A percentile compares a stretch with the other conserved stretches of the same genome.
phyloP scores from a whole-genome alignment of 176 grass and related monocot species.

The Thalia dealbata region DNA sequence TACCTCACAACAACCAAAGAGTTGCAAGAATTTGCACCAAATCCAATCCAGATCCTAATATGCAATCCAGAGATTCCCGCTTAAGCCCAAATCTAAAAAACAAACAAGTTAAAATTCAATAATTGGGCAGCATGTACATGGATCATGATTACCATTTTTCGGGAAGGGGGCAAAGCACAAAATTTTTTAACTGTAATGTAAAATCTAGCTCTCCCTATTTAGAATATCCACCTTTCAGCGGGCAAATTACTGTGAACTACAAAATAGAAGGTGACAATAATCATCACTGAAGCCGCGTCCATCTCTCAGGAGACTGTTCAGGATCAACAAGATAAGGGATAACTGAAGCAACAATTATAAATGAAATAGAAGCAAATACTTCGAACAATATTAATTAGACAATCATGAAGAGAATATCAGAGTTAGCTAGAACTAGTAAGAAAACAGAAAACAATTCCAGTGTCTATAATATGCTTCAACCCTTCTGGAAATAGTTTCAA shows the following conservation, averaged over 20 bases:
- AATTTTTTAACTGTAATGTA: neutral
- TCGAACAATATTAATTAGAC: neutral
- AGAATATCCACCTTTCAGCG: neutral
- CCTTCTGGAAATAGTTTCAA: too few species aligned
- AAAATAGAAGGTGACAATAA: neutral
- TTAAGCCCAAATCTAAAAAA: constrained; percentile 49
- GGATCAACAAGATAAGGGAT: too few species aligned
- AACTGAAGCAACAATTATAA: neutral
- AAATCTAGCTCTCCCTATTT: neutral
- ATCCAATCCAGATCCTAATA: constrained; percentile 41
- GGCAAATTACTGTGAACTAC: neutral
- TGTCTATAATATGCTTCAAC: too few species aligned
- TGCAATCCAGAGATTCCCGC: constrained; percentile 40
- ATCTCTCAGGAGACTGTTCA: too few species aligned
- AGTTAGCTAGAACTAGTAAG: too few species aligned
- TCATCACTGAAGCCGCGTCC: too few species aligned
- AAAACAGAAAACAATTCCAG: too few species aligned
- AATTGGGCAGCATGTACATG: constrained; percentile 14
- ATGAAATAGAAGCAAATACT: neutral
- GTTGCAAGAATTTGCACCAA: constrained; percentile 30
- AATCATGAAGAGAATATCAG: too few species aligned
- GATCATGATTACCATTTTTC: neutral
- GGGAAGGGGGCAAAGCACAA: constrained; percentile 8
- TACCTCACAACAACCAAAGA: constrained; percentile 25
- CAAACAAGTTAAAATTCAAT: constrained; percentile 42